Evolutionary conservation across 306 rosid genomes (phyloP).

Genomic region (Trifolium fragiferum): DNA sequence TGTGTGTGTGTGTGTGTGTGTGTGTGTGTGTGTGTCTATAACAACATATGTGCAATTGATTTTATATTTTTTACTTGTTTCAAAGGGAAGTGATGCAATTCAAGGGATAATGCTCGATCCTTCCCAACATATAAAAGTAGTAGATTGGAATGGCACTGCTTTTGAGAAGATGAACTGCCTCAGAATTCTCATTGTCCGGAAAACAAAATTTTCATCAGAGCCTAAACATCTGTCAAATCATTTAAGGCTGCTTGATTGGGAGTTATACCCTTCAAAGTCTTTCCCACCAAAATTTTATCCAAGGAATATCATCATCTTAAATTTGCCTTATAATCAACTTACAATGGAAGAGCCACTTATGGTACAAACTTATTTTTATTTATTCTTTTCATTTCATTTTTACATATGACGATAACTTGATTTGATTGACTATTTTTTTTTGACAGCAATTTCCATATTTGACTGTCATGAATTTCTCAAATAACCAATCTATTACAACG

Average conservation of each 20-base stretch:
- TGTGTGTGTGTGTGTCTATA: too few species aligned
- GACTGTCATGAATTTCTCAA: slow-evolving; percentile 18
- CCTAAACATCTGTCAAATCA: slow-evolving; percentile 34
- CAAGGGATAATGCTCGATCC: slow-evolving; percentile 40
- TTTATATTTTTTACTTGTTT: background rate
- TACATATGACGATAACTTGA: background rate
- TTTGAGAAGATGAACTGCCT: slow-evolving; percentile 31
- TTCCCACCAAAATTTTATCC: slow-evolving; percentile 33
- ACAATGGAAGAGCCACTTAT: background rate
- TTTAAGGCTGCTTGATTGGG: slow-evolving; percentile 38
- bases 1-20: too few species aligned
- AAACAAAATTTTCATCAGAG: background rate
- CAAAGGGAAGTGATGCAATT: slow-evolving; percentile 25
- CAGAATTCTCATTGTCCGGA: slow-evolving; percentile 38
- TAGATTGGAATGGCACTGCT: background rate
- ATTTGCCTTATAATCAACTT: background rate
- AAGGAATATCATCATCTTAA: background rate
- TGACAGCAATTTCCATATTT: background rate
- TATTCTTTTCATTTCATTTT: background rate
- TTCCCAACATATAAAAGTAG: background rate
- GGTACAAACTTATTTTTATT: background rate
- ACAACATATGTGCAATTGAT: background rate
- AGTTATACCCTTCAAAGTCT: slow-evolving; percentile 14
- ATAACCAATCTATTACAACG: too few species aligned
- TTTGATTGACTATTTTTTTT: background rate